Evolutionary conservation across 495 filamentous ascomycete species (phyloP).

Genomic region (Tuber brumale): DNA sequence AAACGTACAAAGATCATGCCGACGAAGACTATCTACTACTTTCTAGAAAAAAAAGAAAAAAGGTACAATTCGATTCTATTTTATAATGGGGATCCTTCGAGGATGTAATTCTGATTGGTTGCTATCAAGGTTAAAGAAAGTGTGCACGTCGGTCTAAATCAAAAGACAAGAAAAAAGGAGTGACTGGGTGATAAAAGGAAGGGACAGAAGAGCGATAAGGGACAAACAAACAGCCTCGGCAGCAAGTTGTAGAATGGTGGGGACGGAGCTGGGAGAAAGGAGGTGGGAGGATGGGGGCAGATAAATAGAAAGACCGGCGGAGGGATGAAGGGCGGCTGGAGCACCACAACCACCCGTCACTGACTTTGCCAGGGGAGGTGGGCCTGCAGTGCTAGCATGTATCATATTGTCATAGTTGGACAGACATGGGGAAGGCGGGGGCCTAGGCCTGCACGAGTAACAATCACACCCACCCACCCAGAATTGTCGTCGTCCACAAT

Average conservation of each 20-base stretch:
- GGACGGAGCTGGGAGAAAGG: neutral
- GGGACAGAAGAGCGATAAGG: neutral
- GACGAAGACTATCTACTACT: neutral
- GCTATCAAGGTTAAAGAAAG: neutral
- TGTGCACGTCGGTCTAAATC: neutral
- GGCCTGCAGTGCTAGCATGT: neutral
- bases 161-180: neutral
- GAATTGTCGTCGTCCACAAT: neutral
- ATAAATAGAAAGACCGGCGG: neutral
- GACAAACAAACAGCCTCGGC: neutral
- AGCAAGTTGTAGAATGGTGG: neutral
- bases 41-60: neutral
- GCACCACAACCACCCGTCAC: neutral
- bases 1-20: slow-evolving; percentile 23
- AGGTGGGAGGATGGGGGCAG: neutral
- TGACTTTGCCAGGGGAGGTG: neutral
- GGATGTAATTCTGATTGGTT: neutral
- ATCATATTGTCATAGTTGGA: neutral
- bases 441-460: neutral
- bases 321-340: neutral
- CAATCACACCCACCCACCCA: neutral
- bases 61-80: neutral
- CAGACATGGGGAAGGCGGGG: neutral
- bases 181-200: neutral
- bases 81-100: neutral